Percentiles rank a stretch among this genome's conserved stretches.
phyloP scores from a whole-genome alignment of 768 basidiomycete genomes.

The Tylopilus rubrobrunneus region DNA sequence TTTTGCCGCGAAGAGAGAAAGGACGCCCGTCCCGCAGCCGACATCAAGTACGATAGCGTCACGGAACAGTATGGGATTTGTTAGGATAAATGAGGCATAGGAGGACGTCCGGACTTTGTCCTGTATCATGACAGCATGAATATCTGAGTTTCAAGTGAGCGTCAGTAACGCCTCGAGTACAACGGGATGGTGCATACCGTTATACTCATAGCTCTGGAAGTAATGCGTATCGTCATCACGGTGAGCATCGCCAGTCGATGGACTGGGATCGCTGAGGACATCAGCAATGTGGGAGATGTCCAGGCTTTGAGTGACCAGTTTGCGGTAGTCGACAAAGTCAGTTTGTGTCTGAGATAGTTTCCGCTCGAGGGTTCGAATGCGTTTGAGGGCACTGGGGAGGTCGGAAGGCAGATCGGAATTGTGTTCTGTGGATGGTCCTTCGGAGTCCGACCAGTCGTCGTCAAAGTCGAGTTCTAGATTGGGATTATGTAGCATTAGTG shows the following conservation, averaged over 20 bases:
- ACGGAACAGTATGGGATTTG: slow-evolving; percentile 75
- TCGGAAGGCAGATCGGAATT: slow-evolving; percentile 23
- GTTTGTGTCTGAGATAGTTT: slow-evolving; percentile 57
- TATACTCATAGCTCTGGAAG: slow-evolving; percentile 85
- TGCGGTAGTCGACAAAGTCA: slow-evolving; percentile 60
- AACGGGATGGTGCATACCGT: slow-evolving; percentile 49
- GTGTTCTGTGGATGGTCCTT: neutral
- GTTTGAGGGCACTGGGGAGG: slow-evolving; percentile 34
- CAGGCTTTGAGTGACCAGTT: slow-evolving; percentile 51
- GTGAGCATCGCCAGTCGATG: slow-evolving; percentile 20
- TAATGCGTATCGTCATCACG: slow-evolving; percentile 93
- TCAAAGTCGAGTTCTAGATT: slow-evolving; percentile 57
- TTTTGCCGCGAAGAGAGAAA: slow-evolving; percentile 85
- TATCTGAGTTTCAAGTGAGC: slow-evolving; percentile 47
- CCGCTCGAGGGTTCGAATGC: slow-evolving; percentile 56
- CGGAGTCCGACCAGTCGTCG: slow-evolving; percentile 70
- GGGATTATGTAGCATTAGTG: neutral
- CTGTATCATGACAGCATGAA: slow-evolving; percentile 95
- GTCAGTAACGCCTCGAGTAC: neutral
- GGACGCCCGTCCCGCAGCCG: slow-evolving; percentile 92
- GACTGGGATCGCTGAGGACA: slow-evolving; percentile 35
- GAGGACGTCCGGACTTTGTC: slow-evolving; percentile 92
- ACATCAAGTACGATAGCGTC: slow-evolving; percentile 90
- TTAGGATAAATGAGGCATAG: slow-evolving; percentile 88
- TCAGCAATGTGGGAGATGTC: slow-evolving; percentile 44